A percentile compares a stretch with the other conserved stretches of the same genome.
Conservation (phyloP, 495 filamentous ascomycete species). For the Glonium stellatum region DNA sequence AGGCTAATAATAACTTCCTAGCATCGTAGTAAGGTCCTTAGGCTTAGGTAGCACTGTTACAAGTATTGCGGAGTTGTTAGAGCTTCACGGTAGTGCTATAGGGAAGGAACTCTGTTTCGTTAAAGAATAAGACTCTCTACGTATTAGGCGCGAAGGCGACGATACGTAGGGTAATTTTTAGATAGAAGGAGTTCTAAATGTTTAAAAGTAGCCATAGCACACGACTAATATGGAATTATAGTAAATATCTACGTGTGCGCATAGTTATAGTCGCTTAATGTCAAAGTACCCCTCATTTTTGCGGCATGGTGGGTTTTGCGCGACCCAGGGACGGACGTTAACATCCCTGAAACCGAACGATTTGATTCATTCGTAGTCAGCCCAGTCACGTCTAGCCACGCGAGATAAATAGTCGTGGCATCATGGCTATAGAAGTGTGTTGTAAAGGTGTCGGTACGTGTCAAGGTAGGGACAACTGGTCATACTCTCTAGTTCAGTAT, state of each 20-base stretch:
- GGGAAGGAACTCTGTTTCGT: constrained; percentile 11
- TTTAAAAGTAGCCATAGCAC: constrained; percentile 19
- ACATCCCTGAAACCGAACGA: no score
- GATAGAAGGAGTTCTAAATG: constrained; percentile 8
- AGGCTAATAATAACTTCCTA: not conserved
- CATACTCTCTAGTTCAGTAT: no score
- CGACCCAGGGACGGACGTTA: not conserved
- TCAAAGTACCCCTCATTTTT: not conserved
- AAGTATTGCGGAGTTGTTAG: constrained; percentile 3
- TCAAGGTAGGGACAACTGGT: no score
- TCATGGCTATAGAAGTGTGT: no score
- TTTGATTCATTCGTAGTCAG: no score
- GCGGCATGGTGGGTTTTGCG: not conserved
- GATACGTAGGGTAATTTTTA: constrained; percentile 20
- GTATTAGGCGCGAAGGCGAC: constrained; percentile 15
- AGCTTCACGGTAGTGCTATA: constrained; percentile 8
- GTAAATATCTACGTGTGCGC: constrained; percentile 15
- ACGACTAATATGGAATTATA: constrained; percentile 13
- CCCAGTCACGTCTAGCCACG: no score
- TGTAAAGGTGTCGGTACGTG: no score
- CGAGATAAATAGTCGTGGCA: no score
- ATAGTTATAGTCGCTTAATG: no score
- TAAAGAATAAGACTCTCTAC: constrained; percentile 5
- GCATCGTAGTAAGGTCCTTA: constrained; percentile 1
- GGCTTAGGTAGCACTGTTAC: constrained; percentile 8